Conservation (phyloP, 1,139 yeast genomes). For the Lodderomyces metapsilosis region DNA sequence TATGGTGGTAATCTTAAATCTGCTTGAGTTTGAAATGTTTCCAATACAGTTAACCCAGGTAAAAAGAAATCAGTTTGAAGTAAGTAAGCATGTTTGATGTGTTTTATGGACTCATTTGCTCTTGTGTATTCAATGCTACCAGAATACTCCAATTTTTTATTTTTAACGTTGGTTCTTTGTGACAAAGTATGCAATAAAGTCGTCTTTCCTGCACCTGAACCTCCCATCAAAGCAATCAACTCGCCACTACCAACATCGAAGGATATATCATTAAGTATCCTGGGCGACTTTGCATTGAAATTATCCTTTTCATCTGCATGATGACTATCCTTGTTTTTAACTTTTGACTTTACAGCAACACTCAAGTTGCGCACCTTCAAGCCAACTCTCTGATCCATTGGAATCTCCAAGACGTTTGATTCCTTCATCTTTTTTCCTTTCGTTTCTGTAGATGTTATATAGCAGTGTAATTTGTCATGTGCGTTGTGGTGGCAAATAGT, state of each 20-base stretch:
- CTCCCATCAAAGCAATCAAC: slow-evolving; percentile 74
- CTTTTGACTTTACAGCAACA: slow-evolving; percentile 23
- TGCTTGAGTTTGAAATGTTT: slow-evolving; percentile 68
- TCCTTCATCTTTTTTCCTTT: neutral
- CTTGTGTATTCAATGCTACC: slow-evolving; percentile 27
- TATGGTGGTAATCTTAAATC: slow-evolving; percentile 56
- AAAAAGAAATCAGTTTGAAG: slow-evolving; percentile 74
- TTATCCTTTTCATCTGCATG: slow-evolving; percentile 1
- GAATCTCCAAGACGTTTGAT: slow-evolving; percentile 19
- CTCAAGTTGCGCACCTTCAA: slow-evolving; percentile 30
- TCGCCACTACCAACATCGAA: slow-evolving; percentile 54
- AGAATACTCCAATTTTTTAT: slow-evolving; percentile 29
- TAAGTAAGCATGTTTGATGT: slow-evolving; percentile 61
- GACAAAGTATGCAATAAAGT: slow-evolving; percentile 75
- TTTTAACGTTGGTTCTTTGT: slow-evolving; percentile 45
- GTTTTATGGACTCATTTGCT: slow-evolving; percentile 6
- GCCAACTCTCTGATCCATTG: slow-evolving; percentile 26
- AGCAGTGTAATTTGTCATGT: neutral
- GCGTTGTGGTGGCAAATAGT: neutral
- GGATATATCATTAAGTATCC: slow-evolving; percentile 45
- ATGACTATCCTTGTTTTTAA: neutral
- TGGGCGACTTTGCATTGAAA: slow-evolving; percentile 6
- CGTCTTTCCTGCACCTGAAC: slow-evolving; percentile 87
- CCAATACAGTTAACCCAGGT: slow-evolving; percentile 70
- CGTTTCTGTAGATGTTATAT: neutral